Evolutionary conservation across 1,284 basidiomycete genomes (phyloP), one percentile per base, ranked within the genome.

Genomic region (Melampsora medusae): DNA sequence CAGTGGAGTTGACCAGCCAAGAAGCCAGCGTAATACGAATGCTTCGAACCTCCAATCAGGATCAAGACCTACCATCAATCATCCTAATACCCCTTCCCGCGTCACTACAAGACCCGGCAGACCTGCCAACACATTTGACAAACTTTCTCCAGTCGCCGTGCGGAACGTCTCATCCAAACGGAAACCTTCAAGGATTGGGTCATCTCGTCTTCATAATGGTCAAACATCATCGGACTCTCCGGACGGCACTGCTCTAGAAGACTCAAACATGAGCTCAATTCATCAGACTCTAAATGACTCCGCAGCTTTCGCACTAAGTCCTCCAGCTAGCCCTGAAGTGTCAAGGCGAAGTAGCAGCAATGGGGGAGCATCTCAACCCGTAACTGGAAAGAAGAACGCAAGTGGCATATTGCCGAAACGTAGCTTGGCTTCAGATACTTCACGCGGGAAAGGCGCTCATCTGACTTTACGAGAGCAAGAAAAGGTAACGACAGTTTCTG

Each of bases 381-480:
- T 6, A 10, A 22, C 56, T 59, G 56, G 56, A 6, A 64, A 64
- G 31, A 64, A 64, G 61, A 14, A 16, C 1, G n/a, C 61, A 64
- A n/a, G 19, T n/a, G 17, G 61, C 35, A 38, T 12, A 38, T 22
- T 33, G n/a, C 31, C 61, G 1, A 64, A 64, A 66, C 33, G 71
- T 28, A 35, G n/a, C n/a, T 56, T 72, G 33, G 61, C 60, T 65
- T 50, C 46, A 22, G 70, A 72, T 28, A 42, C 70, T 25, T 49
- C 50, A 25, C 70, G 70, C 48, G 62, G 70, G 0, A 61, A 61
- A 65, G 62, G 61, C 22, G 65, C 50, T 33, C 71, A 91, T 33
- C 85, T 96, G 79, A 95, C 93, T 0, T 86, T 97, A 17, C 87
- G 93, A 10, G 94, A 97, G 82, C 94, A 97, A 83, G 93, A 97